Conservation (phyloP, 192 early-diverging fungal species). For the Podila verticillata region DNA sequence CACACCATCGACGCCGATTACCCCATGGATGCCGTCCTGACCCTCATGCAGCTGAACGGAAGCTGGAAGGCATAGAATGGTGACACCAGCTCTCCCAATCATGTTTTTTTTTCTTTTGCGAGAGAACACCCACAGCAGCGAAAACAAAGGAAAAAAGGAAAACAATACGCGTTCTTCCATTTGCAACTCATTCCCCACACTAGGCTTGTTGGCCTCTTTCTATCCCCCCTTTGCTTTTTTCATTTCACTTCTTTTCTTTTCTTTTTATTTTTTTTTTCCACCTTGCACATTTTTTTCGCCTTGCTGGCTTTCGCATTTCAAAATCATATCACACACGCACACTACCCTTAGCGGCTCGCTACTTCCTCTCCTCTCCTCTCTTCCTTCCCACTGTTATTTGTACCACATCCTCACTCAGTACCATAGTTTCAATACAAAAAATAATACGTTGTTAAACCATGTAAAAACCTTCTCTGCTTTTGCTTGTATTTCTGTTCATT, state of each 20-base stretch:
- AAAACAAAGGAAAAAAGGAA: not conserved
- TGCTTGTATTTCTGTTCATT: not conserved
- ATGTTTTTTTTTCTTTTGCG: not conserved
- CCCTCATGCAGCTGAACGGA: conserved; percentile 51
- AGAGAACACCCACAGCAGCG: not conserved
- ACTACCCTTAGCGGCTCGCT: too few species aligned
- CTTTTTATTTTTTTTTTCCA: too few species aligned
- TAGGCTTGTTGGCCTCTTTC: not conserved
- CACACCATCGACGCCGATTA: conserved; percentile 44
- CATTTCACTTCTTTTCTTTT: too few species aligned
- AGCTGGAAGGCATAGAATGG: conserved; percentile 28
- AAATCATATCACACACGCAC: too few species aligned
- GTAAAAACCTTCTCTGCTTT: not conserved
- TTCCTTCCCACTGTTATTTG: not conserved
- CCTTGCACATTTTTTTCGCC: too few species aligned
- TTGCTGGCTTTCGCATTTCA: too few species aligned
- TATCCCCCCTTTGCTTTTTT: not conserved
- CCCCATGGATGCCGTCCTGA: conserved; percentile 53
- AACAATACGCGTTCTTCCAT: not conserved
- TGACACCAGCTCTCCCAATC: not conserved
- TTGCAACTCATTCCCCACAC: conserved; percentile 1
- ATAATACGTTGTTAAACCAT: too few species aligned
- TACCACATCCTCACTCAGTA: not conserved
- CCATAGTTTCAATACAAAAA: conserved; percentile 1
- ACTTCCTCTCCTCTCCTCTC: not conserved